Conservation (phyloP, 257 asterid genomes). For the Solanum appendiculatum region DNA sequence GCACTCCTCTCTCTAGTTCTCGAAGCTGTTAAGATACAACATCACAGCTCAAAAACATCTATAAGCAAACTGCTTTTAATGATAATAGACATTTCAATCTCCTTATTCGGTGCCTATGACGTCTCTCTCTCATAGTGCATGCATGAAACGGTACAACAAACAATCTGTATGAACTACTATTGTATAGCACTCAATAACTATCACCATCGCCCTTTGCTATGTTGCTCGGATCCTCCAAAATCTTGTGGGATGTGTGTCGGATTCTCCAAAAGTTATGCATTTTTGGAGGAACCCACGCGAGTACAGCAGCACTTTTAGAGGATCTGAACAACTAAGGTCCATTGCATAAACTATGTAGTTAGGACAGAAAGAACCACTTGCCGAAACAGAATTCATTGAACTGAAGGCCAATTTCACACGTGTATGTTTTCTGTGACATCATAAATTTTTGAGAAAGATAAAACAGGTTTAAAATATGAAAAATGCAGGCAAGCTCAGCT, state of each 20-base stretch:
- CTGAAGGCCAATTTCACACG: not conserved
- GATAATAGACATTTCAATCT: not conserved
- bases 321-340: not conserved
- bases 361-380: not conserved
- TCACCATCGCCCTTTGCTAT: not conserved
- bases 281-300: not conserved
- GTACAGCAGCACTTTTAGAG: not conserved
- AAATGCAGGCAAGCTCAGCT: not conserved
- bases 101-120: not conserved
- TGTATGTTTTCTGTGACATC: not conserved
- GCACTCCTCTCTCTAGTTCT: conserved; percentile 90
- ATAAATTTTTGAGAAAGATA: not conserved
- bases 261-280: not conserved
- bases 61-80: not conserved
- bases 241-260: not conserved
- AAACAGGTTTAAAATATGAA: not conserved
- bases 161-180: not conserved
- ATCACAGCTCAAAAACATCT: not conserved
- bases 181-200: not conserved
- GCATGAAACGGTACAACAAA: not conserved
- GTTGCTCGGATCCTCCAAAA: not conserved
- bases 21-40: conserved; percentile 50
- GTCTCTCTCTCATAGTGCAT: not conserved
- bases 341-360: not conserved
- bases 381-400: not conserved